These are phyloP conservation scores for Thermomyces lanuginosus DNA, from an alignment of 2,329 filamentous ascomycete genomes.

Conservation along the genomic window DNA sequence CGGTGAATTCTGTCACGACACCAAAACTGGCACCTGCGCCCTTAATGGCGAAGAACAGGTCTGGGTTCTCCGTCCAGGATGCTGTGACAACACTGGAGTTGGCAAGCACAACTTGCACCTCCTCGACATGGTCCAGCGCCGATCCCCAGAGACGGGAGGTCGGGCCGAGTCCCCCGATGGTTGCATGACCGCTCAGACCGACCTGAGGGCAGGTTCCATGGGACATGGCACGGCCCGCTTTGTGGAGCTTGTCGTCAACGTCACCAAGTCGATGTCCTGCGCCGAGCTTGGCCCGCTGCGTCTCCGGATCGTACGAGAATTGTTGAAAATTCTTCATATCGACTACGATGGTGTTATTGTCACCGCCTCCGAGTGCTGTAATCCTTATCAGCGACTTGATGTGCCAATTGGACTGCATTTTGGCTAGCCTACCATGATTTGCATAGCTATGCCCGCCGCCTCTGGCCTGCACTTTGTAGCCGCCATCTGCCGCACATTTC, in stretches of 20 bases:
- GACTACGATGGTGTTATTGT: constrained; percentile 13
- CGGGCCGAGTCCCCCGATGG: constrained; percentile 23
- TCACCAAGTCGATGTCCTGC: constrained; percentile 19
- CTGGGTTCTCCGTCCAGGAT: constrained; percentile 14
- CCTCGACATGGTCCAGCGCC: constrained; percentile 35
- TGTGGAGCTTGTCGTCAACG: constrained; percentile 16
- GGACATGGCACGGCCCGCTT: constrained; percentile 19
- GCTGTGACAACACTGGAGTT: constrained; percentile 19
- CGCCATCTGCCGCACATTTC: constrained; percentile 26
- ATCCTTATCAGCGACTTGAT: not conserved
- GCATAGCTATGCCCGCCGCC: constrained; percentile 41
- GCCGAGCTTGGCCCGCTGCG: constrained; percentile 20
- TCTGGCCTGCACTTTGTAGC: constrained; percentile 35
- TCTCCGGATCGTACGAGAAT: constrained; percentile 17
- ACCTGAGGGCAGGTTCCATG: constrained; percentile 26
- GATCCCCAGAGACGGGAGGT: constrained; percentile 36
- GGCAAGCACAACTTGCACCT: constrained; percentile 33
- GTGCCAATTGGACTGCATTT: too few relatives aligned
- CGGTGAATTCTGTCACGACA: constrained; percentile 24
- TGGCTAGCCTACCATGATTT: constrained; percentile 26
- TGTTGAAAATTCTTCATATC: constrained; percentile 8
- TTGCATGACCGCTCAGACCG: constrained; percentile 25
- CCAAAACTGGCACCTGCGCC: constrained; percentile 24
- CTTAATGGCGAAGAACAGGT: constrained; percentile 21
- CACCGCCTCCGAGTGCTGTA: constrained; percentile 19